Evolutionary conservation across 441 rosid genomes (phyloP).

Genomic region (Gossypium gossypioides): DNA sequence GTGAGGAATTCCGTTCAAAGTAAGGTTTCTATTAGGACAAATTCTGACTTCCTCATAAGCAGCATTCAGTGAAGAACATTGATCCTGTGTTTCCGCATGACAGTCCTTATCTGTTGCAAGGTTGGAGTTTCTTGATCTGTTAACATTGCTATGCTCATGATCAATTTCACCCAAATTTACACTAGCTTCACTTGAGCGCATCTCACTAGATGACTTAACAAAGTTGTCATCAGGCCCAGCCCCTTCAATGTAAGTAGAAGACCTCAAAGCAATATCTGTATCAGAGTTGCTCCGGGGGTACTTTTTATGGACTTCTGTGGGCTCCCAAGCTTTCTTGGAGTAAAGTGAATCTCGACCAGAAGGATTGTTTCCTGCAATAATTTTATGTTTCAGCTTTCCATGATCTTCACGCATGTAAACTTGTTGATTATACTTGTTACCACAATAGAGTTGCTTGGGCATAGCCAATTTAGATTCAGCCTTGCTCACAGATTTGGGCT

Average conservation of each 20-base stretch:
- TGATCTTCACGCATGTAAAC: slow-evolving; percentile 41
- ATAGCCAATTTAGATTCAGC: slow-evolving; percentile 41
- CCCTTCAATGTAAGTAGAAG: slow-evolving; percentile 35
- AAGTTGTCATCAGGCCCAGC: slow-evolving; percentile 20
- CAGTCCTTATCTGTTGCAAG: slow-evolving; percentile 20
- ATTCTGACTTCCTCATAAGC: slow-evolving; percentile 25
- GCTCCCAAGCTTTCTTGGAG: slow-evolving; percentile 61
- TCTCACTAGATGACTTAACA: slow-evolving; percentile 29
- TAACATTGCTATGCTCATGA: slow-evolving; percentile 20
- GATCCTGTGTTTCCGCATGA: slow-evolving; percentile 19
- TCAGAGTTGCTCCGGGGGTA: slow-evolving; percentile 48
- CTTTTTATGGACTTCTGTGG: slow-evolving; percentile 43
- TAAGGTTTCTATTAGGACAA: slow-evolving; percentile 21
- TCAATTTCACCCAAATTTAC: slow-evolving; percentile 28
- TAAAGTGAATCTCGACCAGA: slow-evolving; percentile 32
- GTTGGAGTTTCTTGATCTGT: slow-evolving; percentile 18
- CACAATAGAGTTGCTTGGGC: slow-evolving; percentile 51
- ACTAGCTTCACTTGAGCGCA: slow-evolving; percentile 26
- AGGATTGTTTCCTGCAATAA: slow-evolving; percentile 24
- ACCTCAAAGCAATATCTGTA: slow-evolving; percentile 35
- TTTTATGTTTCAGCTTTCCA: slow-evolving; percentile 54
- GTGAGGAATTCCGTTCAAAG: slow-evolving; percentile 26
- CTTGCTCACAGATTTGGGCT: slow-evolving; percentile 40
- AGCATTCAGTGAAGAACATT: slow-evolving; percentile 22
- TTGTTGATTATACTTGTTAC: slow-evolving; percentile 45